Evolutionary conservation across 225 moss, liverwort and hornwort species (phyloP), one percentile per base, ranked within the genome.

Genomic region (Ulota crispa): DNA sequence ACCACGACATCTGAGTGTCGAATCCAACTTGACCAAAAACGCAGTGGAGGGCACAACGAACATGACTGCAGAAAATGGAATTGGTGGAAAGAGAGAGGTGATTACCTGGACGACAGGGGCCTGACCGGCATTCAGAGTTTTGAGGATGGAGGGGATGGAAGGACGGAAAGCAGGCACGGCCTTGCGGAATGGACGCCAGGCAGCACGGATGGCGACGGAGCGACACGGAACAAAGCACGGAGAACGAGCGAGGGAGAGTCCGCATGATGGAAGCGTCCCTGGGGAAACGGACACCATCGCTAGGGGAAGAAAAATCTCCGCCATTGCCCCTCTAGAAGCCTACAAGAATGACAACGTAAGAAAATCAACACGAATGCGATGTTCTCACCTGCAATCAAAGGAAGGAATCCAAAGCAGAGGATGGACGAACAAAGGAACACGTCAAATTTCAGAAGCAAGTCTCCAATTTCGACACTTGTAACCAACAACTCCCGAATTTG

Each of bases 91-190:
- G 75, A 68, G 71, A 66, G 27, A 83, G 65, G 36, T 32, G 34
- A 62, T 55, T 68, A 88, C 88, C 88, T 88, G 85, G 41, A 88
- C 85, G 64, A 85, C 83, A 68, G 88, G 83, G 62, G 50, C 47
- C 45, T 85, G 83, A 47, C 73, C 78, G 41, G 88, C 63, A 77
- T 71, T 77, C 80, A 88, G 16, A 18, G 31, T 50, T 73, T 85
- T 85, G 63, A 88, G 34, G 57, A 88, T 80, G 32, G 39, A 68
- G 50, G 83, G 77, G 52, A 88, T 77, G 27, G 80, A 64, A 83
- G 85, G 80, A 32, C 83, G 85, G 64, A 64, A 60, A 73, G 13
- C 54, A 71, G 83, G 77, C 68, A 16, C 55, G 56, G 68, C 55
- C 69, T 78, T 78, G 41, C 36, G 78, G 8, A 72, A 79, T 32